phyloP scores from a whole-genome alignment of 2,329 filamentous ascomycete species.

The Fusarium torulosum region DNA sequence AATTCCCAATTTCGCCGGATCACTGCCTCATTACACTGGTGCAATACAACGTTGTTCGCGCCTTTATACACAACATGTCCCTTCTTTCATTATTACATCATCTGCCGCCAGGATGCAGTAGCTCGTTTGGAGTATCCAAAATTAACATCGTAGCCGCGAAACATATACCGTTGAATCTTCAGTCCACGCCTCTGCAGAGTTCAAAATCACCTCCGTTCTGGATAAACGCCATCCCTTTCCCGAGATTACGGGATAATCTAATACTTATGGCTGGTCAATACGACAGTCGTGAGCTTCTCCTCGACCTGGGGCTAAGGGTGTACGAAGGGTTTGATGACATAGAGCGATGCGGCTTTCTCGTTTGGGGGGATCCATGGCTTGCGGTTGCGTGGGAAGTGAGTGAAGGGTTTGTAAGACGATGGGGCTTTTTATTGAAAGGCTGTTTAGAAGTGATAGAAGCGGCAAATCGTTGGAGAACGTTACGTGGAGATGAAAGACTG shows the following conservation, averaged over 20 bases:
- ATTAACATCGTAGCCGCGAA: background rate
- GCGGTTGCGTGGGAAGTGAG: constrained; percentile 1
- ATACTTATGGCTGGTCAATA: background rate
- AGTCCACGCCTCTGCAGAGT: background rate
- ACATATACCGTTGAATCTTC: background rate
- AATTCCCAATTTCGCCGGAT: background rate
- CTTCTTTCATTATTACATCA: background rate
- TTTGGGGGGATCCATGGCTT: background rate
- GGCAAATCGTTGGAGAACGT: background rate
- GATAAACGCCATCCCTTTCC: background rate
- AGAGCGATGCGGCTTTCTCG: constrained; percentile 2
- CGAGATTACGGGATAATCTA: background rate
- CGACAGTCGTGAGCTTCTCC: background rate
- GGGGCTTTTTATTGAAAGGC: background rate
- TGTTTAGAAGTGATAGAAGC: background rate
- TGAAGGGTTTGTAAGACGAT: constrained; percentile 1
- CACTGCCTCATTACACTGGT: constrained; percentile 3
- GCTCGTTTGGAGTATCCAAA: background rate
- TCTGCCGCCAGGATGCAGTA: background rate
- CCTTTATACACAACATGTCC: background rate
- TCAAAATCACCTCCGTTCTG: background rate
- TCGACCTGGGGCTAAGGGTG: background rate
- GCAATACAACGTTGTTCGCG: background rate
- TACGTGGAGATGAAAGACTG: background rate
- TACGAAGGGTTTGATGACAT: background rate